Evolutionary conservation across 2,329 filamentous ascomycete genomes (phyloP), one percentile per base, ranked within the genome.

Genomic region (Botrytis paeoniae): DNA sequence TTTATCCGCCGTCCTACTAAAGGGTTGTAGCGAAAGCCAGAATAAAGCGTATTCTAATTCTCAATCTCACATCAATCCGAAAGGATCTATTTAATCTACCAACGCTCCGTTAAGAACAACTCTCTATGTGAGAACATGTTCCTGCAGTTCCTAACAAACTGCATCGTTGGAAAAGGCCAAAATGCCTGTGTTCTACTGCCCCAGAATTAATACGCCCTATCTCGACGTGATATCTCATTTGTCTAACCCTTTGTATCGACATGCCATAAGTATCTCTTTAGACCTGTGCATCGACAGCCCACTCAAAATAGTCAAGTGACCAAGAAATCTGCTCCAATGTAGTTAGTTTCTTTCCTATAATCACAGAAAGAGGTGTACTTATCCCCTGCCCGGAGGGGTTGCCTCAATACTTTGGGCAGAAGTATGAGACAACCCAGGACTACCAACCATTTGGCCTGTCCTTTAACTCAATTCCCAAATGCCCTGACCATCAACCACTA

Each of bases 71-170:
- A 77, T 37, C 71, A 74, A 45, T 3, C 68, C n/a, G 1, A 16
- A n/a, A 32, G 22, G 25, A 65, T 25, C 22, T 18, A 22, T 51
- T 73, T 69, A 77, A 79, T 80, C 76, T 93, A 81, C 92, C 91
- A 93, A 92, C 89, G 91, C 89, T 93, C 91, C 92, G 91, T 93
- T 93, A 91, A 91, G 90, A 86, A 84, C 86, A 87, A 85, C 84
- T 86, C 88, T 88, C 88, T 91, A 86, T 84, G 87, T 81, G 86
- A 89, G 88, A 86, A 84, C 12, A 84, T 88, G 89, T 85, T 87
- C 91, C 88, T 91, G 91, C 91, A 88, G 86, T 87, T 91, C 88
- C 86, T 88, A 87, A 25, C 83, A 85, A 89, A 89, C 87, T 90
- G 91, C 91, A 92, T 89, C 91, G 89, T 85, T 92, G 91, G 83